These are phyloP conservation scores for Ophiostoma sp. DNA, from an alignment of 2,329 filamentous ascomycete species.

Conservation along the genomic window DNA sequence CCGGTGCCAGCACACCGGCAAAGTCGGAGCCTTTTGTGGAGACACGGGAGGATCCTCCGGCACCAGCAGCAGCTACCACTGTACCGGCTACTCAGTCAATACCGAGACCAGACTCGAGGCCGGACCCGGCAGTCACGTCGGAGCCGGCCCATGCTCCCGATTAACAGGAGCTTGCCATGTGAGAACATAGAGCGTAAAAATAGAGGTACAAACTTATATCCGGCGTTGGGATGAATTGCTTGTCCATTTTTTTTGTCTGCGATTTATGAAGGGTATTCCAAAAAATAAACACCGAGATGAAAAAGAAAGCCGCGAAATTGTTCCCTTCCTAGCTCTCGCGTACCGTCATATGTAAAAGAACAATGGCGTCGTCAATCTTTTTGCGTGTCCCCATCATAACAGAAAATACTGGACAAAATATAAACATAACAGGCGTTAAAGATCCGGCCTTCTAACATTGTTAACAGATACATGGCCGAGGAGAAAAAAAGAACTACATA, in stretches of 20 bases:
- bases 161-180: not conserved
- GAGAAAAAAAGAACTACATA: not conserved
- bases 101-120: constrained; percentile 1
- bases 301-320: not conserved
- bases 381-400: not conserved
- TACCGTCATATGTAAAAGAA: not conserved
- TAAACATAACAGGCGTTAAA: not conserved
- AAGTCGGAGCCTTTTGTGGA: constrained; percentile 7
- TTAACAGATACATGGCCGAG: not conserved
- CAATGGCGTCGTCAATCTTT: not conserved
- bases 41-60: not conserved
- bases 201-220: not conserved
- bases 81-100: not conserved
- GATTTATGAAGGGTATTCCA: constrained; percentile 10
- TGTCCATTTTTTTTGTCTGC: not conserved
- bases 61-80: not conserved
- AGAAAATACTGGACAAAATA: not conserved
- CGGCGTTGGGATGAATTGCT: not conserved
- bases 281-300: not conserved
- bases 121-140: not conserved
- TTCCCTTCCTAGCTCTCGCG: not conserved
- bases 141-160: constrained; percentile 1
- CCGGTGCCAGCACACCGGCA: not conserved
- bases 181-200: no score
- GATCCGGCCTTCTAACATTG: not conserved